Evolutionary conservation across 2,329 filamentous ascomycete genomes (phyloP).

Genomic region (Helotiales sp.): DNA sequence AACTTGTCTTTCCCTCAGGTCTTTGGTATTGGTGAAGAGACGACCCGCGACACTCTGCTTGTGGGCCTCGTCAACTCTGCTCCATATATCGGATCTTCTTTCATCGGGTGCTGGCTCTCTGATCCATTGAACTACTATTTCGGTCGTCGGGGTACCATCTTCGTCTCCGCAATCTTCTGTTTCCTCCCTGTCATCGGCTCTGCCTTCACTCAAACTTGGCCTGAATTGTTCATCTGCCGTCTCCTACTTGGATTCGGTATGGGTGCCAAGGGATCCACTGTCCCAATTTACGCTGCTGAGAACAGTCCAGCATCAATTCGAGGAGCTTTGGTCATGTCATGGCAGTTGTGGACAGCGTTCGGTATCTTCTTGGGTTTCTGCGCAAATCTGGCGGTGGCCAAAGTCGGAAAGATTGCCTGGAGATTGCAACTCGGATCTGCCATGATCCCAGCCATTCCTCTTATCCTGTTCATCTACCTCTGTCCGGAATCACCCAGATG

Average conservation of each 20-base stretch:
- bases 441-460: conserved; percentile 63
- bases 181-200: conserved; percentile 61
- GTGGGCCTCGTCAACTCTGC: conserved; percentile 57
- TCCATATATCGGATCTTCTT: conserved; percentile 46
- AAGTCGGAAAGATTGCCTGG: conserved; percentile 60
- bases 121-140: conserved; percentile 59
- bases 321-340: conserved; percentile 56
- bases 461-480: conserved; percentile 57
- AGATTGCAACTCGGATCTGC: conserved; percentile 64
- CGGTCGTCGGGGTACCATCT: conserved; percentile 65
- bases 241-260: conserved; percentile 61
- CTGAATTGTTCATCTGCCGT: conserved; percentile 55
- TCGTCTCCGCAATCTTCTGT: conserved; percentile 62
- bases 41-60: conserved; percentile 51
- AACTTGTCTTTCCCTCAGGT: conserved; percentile 47
- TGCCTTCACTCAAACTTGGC: conserved; percentile 59
- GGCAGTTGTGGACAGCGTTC: conserved; percentile 55
- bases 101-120: conserved; percentile 60
- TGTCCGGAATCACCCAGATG: conserved; percentile 67
- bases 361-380: conserved; percentile 59
- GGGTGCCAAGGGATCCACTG: conserved; percentile 54
- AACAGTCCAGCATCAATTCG: conserved; percentile 54
- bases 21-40: conserved; percentile 43
- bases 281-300: conserved; percentile 55
- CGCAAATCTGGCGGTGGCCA: conserved; percentile 53